Percentiles rank a stretch among this genome's conserved stretches.
phyloP scores from a whole-genome alignment of 371 early-diverging fungal genomes.

The Lichtheimia ramosa region DNA sequence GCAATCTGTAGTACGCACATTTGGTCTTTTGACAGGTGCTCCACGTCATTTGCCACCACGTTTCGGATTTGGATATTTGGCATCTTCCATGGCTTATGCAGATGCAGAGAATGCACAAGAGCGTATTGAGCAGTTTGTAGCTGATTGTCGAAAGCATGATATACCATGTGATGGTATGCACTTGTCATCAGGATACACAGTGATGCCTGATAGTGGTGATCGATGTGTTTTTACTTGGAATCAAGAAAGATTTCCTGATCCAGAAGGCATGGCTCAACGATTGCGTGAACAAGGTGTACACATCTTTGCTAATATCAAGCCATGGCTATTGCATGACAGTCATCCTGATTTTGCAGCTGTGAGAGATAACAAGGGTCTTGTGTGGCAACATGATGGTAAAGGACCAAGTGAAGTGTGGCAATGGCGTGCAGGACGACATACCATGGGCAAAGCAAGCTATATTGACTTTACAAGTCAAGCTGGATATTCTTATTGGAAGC shows the following conservation, averaged over 20 bases:
- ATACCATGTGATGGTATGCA: conserved; percentile 68
- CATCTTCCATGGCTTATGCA: conserved; percentile 65
- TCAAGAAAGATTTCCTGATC: conserved; percentile 47
- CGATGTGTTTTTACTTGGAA: conserved; percentile 72
- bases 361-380: conserved; percentile 30
- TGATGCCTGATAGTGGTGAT: conserved; percentile 31
- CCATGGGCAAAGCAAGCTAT: conserved; percentile 50
- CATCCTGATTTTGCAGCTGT: conserved; percentile 54
- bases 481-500: conserved; percentile 59
- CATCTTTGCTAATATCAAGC: conserved; percentile 63
- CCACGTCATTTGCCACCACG: conserved; percentile 52
- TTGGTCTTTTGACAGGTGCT: conserved; percentile 40
- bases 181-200: conserved; percentile 63
- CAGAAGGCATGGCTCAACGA: conserved; percentile 32
- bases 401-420: conserved; percentile 31
- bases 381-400: conserved; percentile 43
- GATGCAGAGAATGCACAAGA: conserved; percentile 58
- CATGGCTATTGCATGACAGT: conserved; percentile 52
- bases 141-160: conserved; percentile 34
- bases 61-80: conserved; percentile 60
- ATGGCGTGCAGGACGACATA: conserved; percentile 59
- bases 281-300: conserved; percentile 44
- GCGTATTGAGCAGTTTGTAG: conserved; percentile 42
- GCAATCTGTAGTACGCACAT: conserved; percentile 34
- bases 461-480: conserved; percentile 54